A percentile compares a stretch with the other conserved stretches of the same genome.
These are phyloP conservation scores for Nectriaceae sp. DNA, from an alignment of 2,329 filamentous ascomycete genomes.

Conservation along the genomic window DNA sequence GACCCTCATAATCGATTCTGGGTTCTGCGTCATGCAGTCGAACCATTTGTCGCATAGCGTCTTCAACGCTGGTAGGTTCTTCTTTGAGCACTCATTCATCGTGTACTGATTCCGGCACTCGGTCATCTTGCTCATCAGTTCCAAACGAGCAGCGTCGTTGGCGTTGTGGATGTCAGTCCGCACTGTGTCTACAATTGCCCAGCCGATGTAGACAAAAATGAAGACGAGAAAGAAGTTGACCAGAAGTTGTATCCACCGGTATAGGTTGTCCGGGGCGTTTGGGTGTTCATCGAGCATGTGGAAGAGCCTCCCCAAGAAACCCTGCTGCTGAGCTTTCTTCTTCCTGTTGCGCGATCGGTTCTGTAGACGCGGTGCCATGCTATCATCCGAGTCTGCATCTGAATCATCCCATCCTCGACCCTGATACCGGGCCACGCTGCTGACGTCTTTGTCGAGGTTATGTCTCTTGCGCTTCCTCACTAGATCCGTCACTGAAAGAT, in stretches of 20 bases:
- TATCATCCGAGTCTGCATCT: constrained; percentile 51
- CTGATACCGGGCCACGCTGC: constrained; percentile 49
- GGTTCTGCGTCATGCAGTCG: constrained; percentile 83
- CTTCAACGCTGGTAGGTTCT: constrained; percentile 72
- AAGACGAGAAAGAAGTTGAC: constrained; percentile 66
- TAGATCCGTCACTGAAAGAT: constrained; percentile 42
- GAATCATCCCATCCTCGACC: constrained; percentile 45
- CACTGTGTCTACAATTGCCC: constrained; percentile 69
- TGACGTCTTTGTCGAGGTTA: constrained; percentile 53
- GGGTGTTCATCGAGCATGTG: constrained; percentile 58
- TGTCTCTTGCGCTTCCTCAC: constrained; percentile 57
- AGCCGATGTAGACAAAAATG: constrained; percentile 65
- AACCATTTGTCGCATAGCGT: constrained; percentile 78
- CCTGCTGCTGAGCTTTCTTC: constrained; percentile 21
- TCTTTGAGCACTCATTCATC: constrained; percentile 71
- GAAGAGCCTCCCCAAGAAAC: constrained; percentile 47
- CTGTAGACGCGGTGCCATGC: constrained; percentile 19
- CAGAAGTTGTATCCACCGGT: constrained; percentile 59
- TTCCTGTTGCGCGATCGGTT: constrained; percentile 27
- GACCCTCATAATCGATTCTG: constrained; percentile 74
- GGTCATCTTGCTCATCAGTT: constrained; percentile 72
- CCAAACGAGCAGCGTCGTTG: constrained; percentile 66
- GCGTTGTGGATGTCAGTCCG: constrained; percentile 75
- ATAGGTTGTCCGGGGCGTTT: constrained; percentile 59
- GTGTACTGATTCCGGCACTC: constrained; percentile 73